These are phyloP conservation scores for Eucalyptus virginea DNA, from an alignment of 345 rosid genomes.

Conservation along the genomic window DNA sequence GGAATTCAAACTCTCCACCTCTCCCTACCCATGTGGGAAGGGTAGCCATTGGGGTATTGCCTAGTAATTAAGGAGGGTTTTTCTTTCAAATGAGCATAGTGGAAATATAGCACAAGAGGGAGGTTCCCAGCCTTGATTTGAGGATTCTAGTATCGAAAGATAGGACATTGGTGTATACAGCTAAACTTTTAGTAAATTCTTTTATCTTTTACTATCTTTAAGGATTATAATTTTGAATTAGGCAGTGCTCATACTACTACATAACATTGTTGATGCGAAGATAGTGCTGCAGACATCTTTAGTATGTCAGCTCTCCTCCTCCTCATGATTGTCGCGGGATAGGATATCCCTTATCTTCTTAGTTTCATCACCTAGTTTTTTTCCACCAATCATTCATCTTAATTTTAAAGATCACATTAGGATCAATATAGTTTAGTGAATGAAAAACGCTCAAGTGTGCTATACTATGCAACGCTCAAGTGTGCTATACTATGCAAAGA, in stretches of 20 bases:
- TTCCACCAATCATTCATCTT: neutral
- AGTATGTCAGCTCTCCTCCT: neutral
- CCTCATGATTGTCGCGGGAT: neutral
- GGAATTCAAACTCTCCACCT: too few relatives aligned
- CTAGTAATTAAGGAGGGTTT: neutral
- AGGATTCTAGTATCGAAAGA: neutral
- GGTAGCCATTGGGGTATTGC: too few relatives aligned
- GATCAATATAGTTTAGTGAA: neutral
- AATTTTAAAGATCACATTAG: neutral
- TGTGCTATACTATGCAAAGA: neutral
- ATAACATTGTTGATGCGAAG: neutral
- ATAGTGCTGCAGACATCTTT: neutral
- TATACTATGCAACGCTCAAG: neutral
- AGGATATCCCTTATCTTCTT: neutral
- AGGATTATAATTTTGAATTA: neutral
- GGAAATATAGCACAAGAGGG: neutral
- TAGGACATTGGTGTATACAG: neutral
- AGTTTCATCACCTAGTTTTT: neutral
- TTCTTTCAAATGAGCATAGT: neutral
- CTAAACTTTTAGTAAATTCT: neutral
- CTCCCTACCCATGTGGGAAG: too few relatives aligned
- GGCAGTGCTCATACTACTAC: neutral
- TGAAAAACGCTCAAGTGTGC: rapidly evolving
- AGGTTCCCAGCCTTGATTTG: neutral
- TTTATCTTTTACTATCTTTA: neutral